These are phyloP conservation scores for Lipomyces starkeyi DNA, from an alignment of 805 yeast genomes.

Conservation along the genomic window DNA sequence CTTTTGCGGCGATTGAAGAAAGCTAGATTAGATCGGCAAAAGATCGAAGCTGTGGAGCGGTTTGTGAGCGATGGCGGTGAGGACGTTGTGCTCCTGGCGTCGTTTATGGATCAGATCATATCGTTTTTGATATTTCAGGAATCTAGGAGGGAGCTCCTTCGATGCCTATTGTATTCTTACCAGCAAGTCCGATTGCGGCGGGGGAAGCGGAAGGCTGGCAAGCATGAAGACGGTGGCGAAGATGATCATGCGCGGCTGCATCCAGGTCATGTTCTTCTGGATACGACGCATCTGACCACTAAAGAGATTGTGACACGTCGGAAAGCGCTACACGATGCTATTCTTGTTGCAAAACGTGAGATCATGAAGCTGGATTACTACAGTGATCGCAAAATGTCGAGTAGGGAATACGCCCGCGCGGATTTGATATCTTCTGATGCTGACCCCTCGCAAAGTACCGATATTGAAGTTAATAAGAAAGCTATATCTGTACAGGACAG, in stretches of 20 bases:
- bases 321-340: constrained; percentile 31
- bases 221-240: not conserved
- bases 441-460: not conserved
- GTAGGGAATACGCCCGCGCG: constrained; percentile 28
- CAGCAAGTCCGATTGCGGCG: constrained; percentile 20
- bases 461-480: not conserved
- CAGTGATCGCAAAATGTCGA: constrained; percentile 32
- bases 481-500: constrained; percentile 6
- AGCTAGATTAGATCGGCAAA: constrained; percentile 36
- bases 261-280: constrained; percentile 25
- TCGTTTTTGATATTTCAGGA: constrained; percentile 33
- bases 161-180: constrained; percentile 30
- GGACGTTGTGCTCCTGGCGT: constrained; percentile 27
- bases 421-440: constrained; percentile 18
- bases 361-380: constrained; percentile 33
- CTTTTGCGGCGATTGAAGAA: constrained; percentile 24
- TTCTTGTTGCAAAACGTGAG: constrained; percentile 27
- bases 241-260: constrained; percentile 19
- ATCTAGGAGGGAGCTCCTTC: constrained; percentile 35
- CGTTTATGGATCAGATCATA: constrained; percentile 30
- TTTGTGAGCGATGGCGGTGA: constrained; percentile 31
- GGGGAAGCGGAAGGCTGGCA: not conserved
- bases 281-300: constrained; percentile 11
- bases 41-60: constrained; percentile 29
- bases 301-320: constrained; percentile 18